Base-by-base conservation (phyloP, 2,329 filamentous ascomycete species). In the Metarhizium guizhouense region DNA sequence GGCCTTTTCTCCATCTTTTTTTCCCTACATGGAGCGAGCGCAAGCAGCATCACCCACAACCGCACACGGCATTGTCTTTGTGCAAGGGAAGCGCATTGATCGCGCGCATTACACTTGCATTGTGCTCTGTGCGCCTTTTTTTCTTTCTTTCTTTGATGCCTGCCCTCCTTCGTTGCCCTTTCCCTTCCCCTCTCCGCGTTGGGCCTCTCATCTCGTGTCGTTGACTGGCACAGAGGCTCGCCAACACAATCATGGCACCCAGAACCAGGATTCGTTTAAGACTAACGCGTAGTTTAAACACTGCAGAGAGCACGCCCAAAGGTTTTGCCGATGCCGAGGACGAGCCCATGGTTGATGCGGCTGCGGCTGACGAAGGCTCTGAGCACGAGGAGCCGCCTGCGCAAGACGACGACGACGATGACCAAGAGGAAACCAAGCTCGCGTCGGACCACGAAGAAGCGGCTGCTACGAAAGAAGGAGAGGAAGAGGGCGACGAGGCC, bases 391-490 rank as follows among this genome's bases (percentile, higher is more conserved):
- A 79, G 52, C 52, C 48, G 13, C 48, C 48, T 8, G 30, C 55
- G 42, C 52, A 45, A 20, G 68, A 60, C 50, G 67, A 62, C 51
- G 58, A 62, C 29, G 68, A 67, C 30, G 68, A 67, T 65, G 73
- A 71, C 57, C 65, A 63, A 47, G 68, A 65, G 20, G 69, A 63
- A 49, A 50, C 51, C 47, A 74, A 80, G 8, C 76, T 77, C 58
- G 47, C 20, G 45, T 48, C 45, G 43, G 69, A 65, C 53, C 63
- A 67, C 7, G 63, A 61, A 18, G 72, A 71, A 48, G 71, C 72
- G 13, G 74, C 75, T n/a, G 78, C 81, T 32, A 77, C 75, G 1
- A 70, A 43, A 68, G 76, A 69, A 4, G 69, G 68, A 47, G 53
- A 50, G 14, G 70, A 66, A 8, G 67, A 70, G 18, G 75, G 76